Evolutionary conservation across 495 filamentous ascomycete genomes (phyloP).

Genomic region (Neurospora sp.): DNA sequence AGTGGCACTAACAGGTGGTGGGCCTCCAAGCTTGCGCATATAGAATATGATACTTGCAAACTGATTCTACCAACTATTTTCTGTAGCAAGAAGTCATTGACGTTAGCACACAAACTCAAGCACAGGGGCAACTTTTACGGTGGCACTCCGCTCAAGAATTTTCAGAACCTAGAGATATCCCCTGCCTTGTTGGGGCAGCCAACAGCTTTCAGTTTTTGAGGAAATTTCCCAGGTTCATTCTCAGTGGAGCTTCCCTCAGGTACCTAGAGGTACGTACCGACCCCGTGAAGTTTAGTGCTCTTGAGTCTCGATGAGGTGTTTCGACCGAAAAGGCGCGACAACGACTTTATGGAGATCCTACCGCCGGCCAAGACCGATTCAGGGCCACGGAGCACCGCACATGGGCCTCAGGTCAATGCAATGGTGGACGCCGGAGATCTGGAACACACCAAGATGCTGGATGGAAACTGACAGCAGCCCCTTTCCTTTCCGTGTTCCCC

Average conservation of each 20-base stretch:
- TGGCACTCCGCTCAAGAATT: not conserved
- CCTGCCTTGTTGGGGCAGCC: not conserved
- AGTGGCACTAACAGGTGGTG: not conserved
- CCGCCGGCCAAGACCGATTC: not conserved
- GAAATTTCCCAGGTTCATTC: not conserved
- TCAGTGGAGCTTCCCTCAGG: not conserved
- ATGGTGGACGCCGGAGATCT: not conserved
- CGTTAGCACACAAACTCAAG: not conserved
- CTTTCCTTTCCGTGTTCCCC: not conserved
- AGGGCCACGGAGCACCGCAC: not conserved
- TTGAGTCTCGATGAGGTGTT: not conserved
- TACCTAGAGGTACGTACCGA: not conserved
- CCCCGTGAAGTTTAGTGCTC: not conserved
- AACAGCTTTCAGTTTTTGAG: not conserved
- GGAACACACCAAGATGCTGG: not conserved
- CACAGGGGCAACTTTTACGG: not conserved
- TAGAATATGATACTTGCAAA: not conserved
- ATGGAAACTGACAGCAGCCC: not conserved
- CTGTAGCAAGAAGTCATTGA: not conserved
- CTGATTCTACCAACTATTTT: not conserved
- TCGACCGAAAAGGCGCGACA: not conserved
- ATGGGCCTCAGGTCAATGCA: not conserved
- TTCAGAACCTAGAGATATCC: not conserved
- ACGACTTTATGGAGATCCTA: not conserved
- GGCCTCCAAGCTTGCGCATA: not conserved